Base-by-base conservation (phyloP, 1,284 basidiomycete genomes). In the Tetrapyrgos nigripes region DNA sequence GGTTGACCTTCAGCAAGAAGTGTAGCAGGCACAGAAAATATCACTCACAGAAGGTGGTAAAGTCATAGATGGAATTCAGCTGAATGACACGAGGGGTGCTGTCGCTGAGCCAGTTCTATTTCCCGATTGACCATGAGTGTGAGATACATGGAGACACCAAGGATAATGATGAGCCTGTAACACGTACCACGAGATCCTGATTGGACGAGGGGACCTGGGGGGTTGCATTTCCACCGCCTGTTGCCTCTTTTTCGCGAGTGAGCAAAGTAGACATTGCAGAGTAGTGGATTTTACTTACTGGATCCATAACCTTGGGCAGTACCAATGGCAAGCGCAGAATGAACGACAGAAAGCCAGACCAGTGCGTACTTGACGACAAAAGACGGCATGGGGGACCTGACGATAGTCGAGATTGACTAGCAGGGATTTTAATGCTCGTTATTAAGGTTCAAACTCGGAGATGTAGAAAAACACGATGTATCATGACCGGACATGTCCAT, bases 191-290 rank as follows among this genome's bases (percentile, higher is more conserved):
- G 14, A 54, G 52, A 17, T 54, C 23, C 9, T 19, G 14, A 26
- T 45, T 45, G 40, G 70, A 71, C 1, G 68, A 64, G 13, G 75
- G 75, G 37, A 67, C 66, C 4, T 68, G 63, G 0, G 70, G 64
- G 2, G 70, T 59, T n/a, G 70, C 68, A 33, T 57, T 68, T 9
- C 75, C 74, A 27, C 74, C 74, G 10, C 75, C 75, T 8, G 70
- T 73, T 21, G 71, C 73, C 1, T 63, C 70, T 54, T 6, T 45
- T 45, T 43, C 8, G 19, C 31, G 19, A 21, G 4, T 52, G 28
- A 53, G 37, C 19, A 27, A 27, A 23, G 14, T 35, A 27, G 19
- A 35, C 9, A 10, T 26, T 40, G 51, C 9, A 53, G 21, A 53
- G 3, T 24, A 43, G 37, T 31, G n/a, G 24, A 23, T 26, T 13